A percentile compares a stretch with the other conserved stretches of the same genome.
Evolutionary conservation across 106 monocot genomes (phyloP).

Genomic region (Amphibolis antarctica): DNA sequence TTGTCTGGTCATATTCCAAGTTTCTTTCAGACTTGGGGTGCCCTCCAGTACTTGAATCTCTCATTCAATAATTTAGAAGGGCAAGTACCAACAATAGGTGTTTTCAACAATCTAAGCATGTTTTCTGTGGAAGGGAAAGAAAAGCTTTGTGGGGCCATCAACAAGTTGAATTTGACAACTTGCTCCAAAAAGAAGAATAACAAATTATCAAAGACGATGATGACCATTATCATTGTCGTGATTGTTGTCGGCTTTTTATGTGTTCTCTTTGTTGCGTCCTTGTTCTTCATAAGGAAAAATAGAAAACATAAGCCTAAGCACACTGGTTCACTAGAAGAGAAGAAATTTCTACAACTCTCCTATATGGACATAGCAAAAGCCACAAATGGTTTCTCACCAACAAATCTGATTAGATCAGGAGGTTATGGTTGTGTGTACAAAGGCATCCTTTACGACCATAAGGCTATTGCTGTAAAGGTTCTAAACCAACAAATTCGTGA

Average conservation of each 20-base stretch:
- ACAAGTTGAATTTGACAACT: not conserved
- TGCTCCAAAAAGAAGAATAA: not conserved
- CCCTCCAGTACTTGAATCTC: slow-evolving; percentile 9
- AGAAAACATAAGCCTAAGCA: too few relatives aligned
- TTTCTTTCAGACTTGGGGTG: not conserved
- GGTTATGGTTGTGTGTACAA: too few relatives aligned
- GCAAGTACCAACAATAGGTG: slow-evolving; percentile 4
- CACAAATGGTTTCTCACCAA: too few relatives aligned
- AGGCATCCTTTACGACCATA: too few relatives aligned
- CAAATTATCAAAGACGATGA: not conserved
- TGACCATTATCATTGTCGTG: not conserved
- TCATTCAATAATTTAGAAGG: slow-evolving; percentile 15
- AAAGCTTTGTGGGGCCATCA: not conserved
- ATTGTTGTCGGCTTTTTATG: not conserved
- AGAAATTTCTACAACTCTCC: too few relatives aligned
- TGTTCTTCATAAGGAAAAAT: too few relatives aligned
- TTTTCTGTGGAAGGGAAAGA: not conserved
- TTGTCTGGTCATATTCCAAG: slow-evolving; percentile 6
- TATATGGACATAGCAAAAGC: too few relatives aligned
- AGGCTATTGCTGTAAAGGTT: too few relatives aligned
- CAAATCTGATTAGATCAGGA: too few relatives aligned
- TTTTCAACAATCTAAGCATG: slow-evolving; percentile 1
- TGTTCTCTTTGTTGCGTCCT: not conserved
- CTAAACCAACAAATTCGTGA: too few relatives aligned
- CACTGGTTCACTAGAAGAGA: too few relatives aligned